Conservation (phyloP, 2,329 filamentous ascomycete species). For the Aspergillus puulaauensis region DNA sequence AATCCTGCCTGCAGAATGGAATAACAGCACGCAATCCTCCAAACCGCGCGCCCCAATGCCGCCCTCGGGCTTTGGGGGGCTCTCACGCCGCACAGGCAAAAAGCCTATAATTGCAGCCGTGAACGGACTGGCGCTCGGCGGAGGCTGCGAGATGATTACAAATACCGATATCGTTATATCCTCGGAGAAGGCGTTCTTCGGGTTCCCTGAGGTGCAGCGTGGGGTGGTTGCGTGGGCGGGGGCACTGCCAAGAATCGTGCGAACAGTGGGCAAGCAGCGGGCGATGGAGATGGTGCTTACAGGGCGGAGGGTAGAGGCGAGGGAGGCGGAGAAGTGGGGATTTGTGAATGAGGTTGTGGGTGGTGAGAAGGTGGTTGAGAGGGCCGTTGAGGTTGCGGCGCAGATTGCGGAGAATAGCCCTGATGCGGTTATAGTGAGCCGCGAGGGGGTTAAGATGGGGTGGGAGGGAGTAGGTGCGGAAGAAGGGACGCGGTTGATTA, state of each 20-base stretch:
- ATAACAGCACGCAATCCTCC: conserved; percentile 22
- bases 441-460: conserved; percentile 68
- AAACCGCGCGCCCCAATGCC: conserved; percentile 22
- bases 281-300: conserved; percentile 72
- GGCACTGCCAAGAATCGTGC: conserved; percentile 64
- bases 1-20: conserved; percentile 32
- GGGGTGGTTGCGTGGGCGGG: conserved; percentile 72
- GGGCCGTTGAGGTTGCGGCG: conserved; percentile 61
- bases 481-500: conserved; percentile 58
- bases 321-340: conserved; percentile 65
- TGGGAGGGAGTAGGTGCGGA: conserved; percentile 70
- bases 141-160: conserved; percentile 73
- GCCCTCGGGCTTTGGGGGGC: conserved; percentile 41
- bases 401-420: conserved; percentile 67
- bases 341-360: conserved; percentile 63
- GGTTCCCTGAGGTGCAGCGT: conserved; percentile 68
- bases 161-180: conserved; percentile 73
- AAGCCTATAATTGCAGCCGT: conserved; percentile 77
- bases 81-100: conserved; percentile 46
- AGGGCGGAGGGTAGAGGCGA: conserved; percentile 59
- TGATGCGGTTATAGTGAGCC: conserved; percentile 71
- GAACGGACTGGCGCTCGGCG: conserved; percentile 72
- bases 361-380: conserved; percentile 23
- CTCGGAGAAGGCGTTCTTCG: conserved; percentile 56
- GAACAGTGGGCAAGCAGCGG: conserved; percentile 65